Evolutionary conservation across 495 filamentous ascomycete genomes (phyloP), one percentile per base, ranked within the genome.

Genomic region (Neurospora tetraspora): DNA sequence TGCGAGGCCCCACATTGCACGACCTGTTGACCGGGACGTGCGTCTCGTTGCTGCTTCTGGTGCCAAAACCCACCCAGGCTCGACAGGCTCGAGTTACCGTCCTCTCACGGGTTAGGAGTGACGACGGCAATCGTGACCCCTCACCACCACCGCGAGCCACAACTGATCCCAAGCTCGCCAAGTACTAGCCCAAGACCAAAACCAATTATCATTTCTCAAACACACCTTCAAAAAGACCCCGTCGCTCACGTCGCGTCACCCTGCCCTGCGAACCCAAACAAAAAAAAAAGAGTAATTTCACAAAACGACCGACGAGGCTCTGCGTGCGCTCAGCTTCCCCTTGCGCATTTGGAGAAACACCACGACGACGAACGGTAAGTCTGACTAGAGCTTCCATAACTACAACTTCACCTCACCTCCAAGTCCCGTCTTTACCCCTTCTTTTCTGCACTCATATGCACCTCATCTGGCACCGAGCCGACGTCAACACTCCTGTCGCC

Each of bases 41-140:
- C 71, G 23, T 45, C 20, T 38, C 3, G 36, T 39, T 68, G 47
- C 36, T 69, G 37, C 23, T 43, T 20, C 27, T 45, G 39, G 68
- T 73, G 72, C 65, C 37, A 73, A 73, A 73, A 68, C 68, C 72
- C 37, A 70, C 27, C 53, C 53, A 61, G 23, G 27, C 43, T 47
- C 4, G 43, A 47, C 43, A 68, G 23, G 23, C 12, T 27, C 69
- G 14, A n/a, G n/a, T 70, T 34, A 34, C 69, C 34, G 34, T 34
- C 31, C 39, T 31, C 39, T 31, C 16, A 36, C 39, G 10, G 37
- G 12, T 23, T 34, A 38, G 39, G 39, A 53, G 73, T 75, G 72
- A 76, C 74, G 74, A 74, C 74, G 74, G 72, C 69, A 73, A 43
- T 69, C 68, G 65, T 71, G 71, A 76, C 74, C 73, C 74, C 74